phyloP scores from a whole-genome alignment of 768 basidiomycete species.

The Tricholoma hemisulphureum region DNA sequence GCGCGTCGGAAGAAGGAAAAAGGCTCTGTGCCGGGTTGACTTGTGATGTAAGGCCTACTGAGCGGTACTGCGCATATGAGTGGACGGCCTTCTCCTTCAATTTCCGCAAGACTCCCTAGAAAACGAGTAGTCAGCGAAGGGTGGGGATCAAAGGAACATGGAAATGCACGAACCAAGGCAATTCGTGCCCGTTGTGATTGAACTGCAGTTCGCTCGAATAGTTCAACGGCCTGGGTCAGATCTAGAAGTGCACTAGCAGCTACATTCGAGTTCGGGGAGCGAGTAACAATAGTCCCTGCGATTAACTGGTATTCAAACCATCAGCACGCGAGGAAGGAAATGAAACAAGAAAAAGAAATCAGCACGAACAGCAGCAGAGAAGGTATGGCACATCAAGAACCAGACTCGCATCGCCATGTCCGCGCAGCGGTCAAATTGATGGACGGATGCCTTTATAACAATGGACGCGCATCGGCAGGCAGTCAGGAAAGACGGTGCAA shows the following conservation, averaged over 20 bases:
- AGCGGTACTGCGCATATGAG: conserved; percentile 31
- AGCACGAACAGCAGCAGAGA: conserved; percentile 49
- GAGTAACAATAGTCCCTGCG: conserved; percentile 58
- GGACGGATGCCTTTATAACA: conserved; percentile 48
- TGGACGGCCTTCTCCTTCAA: conserved; percentile 45
- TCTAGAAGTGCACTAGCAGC: conserved; percentile 50
- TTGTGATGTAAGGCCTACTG: conserved; percentile 10
- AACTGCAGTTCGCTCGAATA: conserved; percentile 45
- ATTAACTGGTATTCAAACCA: conserved; percentile 41
- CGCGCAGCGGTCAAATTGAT: conserved; percentile 48
- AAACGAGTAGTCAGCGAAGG: neutral
- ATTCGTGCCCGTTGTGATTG: conserved; percentile 47
- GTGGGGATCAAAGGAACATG: neutral
- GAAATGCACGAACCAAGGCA: conserved; percentile 38
- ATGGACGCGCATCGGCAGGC: conserved; percentile 52
- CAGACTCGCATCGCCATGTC: conserved; percentile 49
- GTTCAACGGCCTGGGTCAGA: conserved; percentile 42
- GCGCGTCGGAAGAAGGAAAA: neutral
- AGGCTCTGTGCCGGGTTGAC: conserved; percentile 1
- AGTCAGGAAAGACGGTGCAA: conserved; percentile 55
- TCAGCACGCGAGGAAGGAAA: neutral
- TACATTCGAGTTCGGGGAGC: conserved; percentile 49
- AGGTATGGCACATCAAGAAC: conserved; percentile 51
- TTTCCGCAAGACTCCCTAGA: conserved; percentile 43
- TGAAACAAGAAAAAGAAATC: conserved; percentile 6